These are phyloP conservation scores for Penicillium sp. DNA, from an alignment of 2,329 filamentous ascomycete genomes.

Conservation along the genomic window DNA sequence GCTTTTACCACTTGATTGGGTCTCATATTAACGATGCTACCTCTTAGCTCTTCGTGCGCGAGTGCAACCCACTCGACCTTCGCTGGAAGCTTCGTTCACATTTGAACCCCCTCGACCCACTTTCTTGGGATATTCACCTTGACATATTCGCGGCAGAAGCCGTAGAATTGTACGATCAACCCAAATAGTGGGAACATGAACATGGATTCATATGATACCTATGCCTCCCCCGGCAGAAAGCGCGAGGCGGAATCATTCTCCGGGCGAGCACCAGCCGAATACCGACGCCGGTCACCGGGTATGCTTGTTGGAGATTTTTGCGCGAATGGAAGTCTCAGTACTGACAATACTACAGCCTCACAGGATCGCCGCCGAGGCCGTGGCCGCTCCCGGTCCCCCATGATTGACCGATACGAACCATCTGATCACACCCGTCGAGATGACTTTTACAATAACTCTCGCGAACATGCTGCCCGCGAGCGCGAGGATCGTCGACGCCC, in stretches of 20 bases:
- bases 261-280: conserved; percentile 38
- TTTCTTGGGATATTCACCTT: not conserved
- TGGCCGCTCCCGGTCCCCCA: conserved; percentile 60
- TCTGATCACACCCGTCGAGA: conserved; percentile 56
- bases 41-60: conserved; percentile 33
- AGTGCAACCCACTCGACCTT: not conserved
- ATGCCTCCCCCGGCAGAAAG: conserved; percentile 45
- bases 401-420: conserved; percentile 66
- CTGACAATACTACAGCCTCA: conserved; percentile 25
- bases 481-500: conserved; percentile 59
- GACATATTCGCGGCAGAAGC: conserved; percentile 1
- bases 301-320: conserved; percentile 16
- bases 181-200: not conserved
- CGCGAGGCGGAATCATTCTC: conserved; percentile 43
- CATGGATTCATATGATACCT: conserved; percentile 52
- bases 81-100: not conserved
- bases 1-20: conserved; percentile 23
- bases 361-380: conserved; percentile 49
- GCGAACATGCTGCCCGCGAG: conserved; percentile 48
- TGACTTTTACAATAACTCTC: conserved; percentile 54
- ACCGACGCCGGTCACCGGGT: conserved; percentile 50
- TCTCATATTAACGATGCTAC: conserved; percentile 40
- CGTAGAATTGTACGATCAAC: not conserved
- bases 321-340: not conserved
- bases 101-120: not conserved